phyloP scores from a whole-genome alignment of 495 filamentous ascomycete species.

The Penicillium soppii region DNA sequence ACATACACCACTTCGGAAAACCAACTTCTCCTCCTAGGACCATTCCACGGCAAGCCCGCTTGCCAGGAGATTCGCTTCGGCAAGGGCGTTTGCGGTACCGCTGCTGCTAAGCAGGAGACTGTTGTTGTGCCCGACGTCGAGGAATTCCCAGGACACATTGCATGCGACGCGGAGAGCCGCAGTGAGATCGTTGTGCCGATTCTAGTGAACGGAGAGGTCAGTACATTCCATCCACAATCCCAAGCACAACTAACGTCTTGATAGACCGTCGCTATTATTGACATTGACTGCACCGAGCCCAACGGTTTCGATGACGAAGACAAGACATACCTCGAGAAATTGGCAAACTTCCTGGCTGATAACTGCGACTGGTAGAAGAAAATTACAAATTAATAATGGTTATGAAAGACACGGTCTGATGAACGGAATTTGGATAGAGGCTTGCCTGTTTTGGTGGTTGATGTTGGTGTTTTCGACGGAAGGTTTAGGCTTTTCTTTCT shows the following conservation, averaged over 20 bases:
- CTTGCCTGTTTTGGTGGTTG: background rate
- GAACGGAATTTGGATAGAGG: background rate
- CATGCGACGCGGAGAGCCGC: constrained; percentile 76
- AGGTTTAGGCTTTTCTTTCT: constrained; percentile 1
- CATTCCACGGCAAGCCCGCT: constrained; percentile 85
- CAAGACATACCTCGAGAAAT: constrained; percentile 61
- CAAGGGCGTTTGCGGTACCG: constrained; percentile 80
- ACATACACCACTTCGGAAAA: constrained; percentile 24
- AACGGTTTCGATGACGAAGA: constrained; percentile 79
- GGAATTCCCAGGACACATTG: constrained; percentile 83
- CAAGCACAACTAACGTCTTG: constrained; percentile 4
- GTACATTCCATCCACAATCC: constrained; percentile 15
- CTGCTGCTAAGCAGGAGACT: constrained; percentile 60
- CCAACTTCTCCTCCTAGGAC: constrained; percentile 68
- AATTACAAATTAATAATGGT: background rate
- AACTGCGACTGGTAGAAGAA: constrained; percentile 69
- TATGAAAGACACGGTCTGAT: background rate
- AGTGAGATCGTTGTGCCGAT: constrained; percentile 95
- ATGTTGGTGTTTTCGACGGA: background rate
- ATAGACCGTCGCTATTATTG: constrained; percentile 82
- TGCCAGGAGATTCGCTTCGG: constrained; percentile 83
- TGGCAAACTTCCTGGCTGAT: constrained; percentile 63
- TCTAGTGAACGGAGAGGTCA: constrained; percentile 55
- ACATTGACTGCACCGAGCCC: constrained; percentile 74
- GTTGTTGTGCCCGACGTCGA: constrained; percentile 76